Base-by-base conservation (phyloP, 2,329 filamentous ascomycete species). In the Neoarthrinium moseri region DNA sequence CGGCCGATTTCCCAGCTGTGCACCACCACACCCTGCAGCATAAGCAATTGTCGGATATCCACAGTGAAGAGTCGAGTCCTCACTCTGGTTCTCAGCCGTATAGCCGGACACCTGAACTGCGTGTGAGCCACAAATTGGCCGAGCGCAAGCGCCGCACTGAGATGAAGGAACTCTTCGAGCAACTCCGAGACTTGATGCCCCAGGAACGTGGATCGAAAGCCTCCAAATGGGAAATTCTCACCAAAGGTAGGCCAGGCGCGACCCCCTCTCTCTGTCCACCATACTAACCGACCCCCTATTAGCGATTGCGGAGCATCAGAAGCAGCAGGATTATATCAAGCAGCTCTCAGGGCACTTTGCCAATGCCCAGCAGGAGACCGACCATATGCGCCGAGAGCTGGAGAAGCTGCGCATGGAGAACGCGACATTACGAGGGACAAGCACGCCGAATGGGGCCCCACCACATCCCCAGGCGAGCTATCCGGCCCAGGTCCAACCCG, bases 151-250 rank as follows among this genome's bases (percentile, higher is more conserved):
- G 89, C 30, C 75, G 89, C 50, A 91, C 88, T 7, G 89, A 94
- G 62, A 94, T 94, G 89, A 94, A 94, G 69, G 85, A 89, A 58
- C 70, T 94, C 0, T 94, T 94, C 59, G 89, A 94, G 54, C 85
- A 89, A 56, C 70, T 94, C 7, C 81, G 89, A 54, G 84, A 87
- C 54, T 73, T 90, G 29, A 84, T 92, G 69, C 88, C 88, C 2
- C 86, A 90, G 55, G 88, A 89, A 57, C 81, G 89, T 13, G 89
- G 89, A 2, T 86, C 86, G 20, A 95, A 94, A 63, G 89, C 89
- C 0, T 91, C 87, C 55, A 95, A 95, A 57, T 95, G 89, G 89
- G 89, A 95, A 57, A 91, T 92, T 39, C 63, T 95, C 13, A 91
- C 87, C 3, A 92, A 92, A 74, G 87, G 89, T 91, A 70, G 51